A percentile compares a stretch with the other conserved stretches of the same genome.
Conservation (phyloP, 768 basidiomycete species). For the Lactarius hengduanensis region DNA sequence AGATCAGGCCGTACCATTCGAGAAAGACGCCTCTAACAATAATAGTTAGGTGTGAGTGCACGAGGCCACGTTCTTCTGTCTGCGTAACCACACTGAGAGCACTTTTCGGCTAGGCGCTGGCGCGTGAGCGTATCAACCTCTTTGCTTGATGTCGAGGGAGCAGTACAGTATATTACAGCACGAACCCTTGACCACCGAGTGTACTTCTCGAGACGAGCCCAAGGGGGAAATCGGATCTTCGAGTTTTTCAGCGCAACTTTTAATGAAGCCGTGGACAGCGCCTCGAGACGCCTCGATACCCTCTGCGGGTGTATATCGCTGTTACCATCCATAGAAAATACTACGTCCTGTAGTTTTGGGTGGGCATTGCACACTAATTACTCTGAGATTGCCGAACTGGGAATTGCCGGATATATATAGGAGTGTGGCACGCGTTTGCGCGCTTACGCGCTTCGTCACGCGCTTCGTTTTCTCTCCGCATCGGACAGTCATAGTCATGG, state of each 20-base stretch:
- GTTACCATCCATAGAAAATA: neutral
- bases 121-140: neutral
- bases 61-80: neutral
- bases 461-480: neutral
- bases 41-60: neutral
- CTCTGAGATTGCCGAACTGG: neutral
- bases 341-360: neutral
- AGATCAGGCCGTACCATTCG: neutral
- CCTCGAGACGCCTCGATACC: neutral
- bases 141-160: neutral
- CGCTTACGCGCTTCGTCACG: neutral
- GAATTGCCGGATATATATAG: neutral
- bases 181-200: neutral
- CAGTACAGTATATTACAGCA: neutral
- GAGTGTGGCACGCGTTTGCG: constrained; percentile 1
- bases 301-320: neutral
- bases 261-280: neutral
- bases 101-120: neutral
- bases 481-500: constrained; percentile 10
- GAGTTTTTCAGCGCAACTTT: neutral
- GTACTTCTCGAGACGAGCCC: neutral
- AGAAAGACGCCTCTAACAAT: neutral
- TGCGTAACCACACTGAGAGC: neutral
- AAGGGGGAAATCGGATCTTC: neutral
- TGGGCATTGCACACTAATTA: neutral